A percentile compares a stretch with the other conserved stretches of the same genome.
These are phyloP conservation scores for Paragyromitra xinjiangensis DNA, from an alignment of 495 filamentous ascomycete genomes.

Conservation along the genomic window DNA sequence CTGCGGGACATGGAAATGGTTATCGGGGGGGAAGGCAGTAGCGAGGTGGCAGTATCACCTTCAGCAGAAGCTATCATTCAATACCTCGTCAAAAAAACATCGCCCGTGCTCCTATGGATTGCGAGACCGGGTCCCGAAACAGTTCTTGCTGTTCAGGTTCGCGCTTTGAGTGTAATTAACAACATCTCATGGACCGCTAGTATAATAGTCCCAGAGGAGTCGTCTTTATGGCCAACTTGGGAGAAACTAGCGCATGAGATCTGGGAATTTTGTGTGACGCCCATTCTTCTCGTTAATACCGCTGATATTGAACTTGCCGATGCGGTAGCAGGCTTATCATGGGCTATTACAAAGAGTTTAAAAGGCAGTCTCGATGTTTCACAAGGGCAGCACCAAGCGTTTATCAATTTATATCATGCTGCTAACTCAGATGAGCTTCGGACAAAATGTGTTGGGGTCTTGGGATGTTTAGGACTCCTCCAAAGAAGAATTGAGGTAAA, in stretches of 20 bases:
- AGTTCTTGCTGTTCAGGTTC: conserved; percentile 57
- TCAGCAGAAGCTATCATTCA: conserved; percentile 35
- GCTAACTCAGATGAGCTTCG: conserved; percentile 61
- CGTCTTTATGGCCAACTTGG: conserved; percentile 60
- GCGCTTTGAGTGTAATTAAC: conserved; percentile 66
- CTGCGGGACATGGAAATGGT: conserved; percentile 67
- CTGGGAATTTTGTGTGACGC: conserved; percentile 64
- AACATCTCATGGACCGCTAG: conserved; percentile 71
- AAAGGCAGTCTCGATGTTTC: conserved; percentile 62
- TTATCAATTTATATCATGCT: conserved; percentile 69
- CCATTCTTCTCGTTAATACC: conserved; percentile 66
- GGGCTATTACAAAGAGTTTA: conserved; percentile 67
- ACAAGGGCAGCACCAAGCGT: conserved; percentile 64
- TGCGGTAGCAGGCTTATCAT: conserved; percentile 67
- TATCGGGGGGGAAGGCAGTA: conserved; percentile 62
- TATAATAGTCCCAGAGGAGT: conserved; percentile 61
- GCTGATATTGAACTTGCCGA: conserved; percentile 69
- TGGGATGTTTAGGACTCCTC: conserved; percentile 66
- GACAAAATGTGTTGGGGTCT: conserved; percentile 70
- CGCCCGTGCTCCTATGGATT: conserved; percentile 64
- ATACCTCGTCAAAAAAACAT: conserved; percentile 62
- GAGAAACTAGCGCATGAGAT: conserved; percentile 63
- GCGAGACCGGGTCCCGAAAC: conserved; percentile 51
- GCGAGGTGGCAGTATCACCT: conserved; percentile 30
- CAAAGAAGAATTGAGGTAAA: conserved; percentile 58